Conservation (phyloP, 192 early-diverging fungal species). For the Coemansia sp. region DNA sequence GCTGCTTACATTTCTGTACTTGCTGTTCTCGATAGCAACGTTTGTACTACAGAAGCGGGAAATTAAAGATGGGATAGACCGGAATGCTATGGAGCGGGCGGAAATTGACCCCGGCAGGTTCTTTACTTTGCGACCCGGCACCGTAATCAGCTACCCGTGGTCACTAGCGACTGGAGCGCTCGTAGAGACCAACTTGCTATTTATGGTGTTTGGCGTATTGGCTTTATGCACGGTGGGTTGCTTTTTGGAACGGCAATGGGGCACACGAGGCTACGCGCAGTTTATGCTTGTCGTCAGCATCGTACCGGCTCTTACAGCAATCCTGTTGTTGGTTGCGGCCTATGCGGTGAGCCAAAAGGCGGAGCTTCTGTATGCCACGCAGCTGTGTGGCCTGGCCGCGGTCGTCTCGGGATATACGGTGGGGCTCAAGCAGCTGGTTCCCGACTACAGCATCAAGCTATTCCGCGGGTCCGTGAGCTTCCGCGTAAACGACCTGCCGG, state of each 20-base stretch:
- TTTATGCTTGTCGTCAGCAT: conserved; percentile 56
- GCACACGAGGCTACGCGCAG: conserved; percentile 68
- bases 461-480: conserved; percentile 63
- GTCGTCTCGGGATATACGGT: conserved; percentile 75
- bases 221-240: conserved; percentile 55
- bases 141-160: conserved; percentile 41
- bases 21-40: conserved; percentile 20
- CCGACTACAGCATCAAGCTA: conserved; percentile 76
- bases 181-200: conserved; percentile 33
- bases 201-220: conserved; percentile 21
- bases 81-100: conserved; percentile 12
- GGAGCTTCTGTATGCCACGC: conserved; percentile 26
- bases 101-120: conserved; percentile 29
- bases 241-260: conserved; percentile 86
- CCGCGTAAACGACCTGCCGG: conserved; percentile 53
- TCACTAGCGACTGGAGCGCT: conserved; percentile 37
- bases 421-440: conserved; percentile 85
- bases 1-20: conserved; percentile 8
- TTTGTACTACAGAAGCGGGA: conserved; percentile 14
- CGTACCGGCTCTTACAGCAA: conserved; percentile 55
- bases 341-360: conserved; percentile 10
- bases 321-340: conserved; percentile 8
- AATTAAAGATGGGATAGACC: neutral
- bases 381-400: conserved; percentile 67
- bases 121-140: conserved; percentile 41